Percentiles rank a stretch among this genome's conserved stretches.
Conservation (phyloP, 1,284 basidiomycete genomes). For the Sporisorium exsertum region DNA sequence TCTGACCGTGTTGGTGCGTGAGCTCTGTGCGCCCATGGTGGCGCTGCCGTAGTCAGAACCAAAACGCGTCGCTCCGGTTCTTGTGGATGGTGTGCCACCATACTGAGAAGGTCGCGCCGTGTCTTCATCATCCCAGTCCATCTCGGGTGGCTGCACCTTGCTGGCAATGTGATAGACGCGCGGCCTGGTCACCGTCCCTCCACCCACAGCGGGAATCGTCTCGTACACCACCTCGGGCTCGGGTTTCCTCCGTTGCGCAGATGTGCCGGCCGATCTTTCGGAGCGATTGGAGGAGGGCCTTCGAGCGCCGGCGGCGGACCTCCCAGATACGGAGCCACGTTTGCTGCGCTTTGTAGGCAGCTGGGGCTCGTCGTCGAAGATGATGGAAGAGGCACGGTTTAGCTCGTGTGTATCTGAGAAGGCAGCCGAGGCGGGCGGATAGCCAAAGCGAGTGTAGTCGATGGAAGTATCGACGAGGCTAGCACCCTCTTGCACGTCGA, state of each 20-base stretch:
- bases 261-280: conserved; percentile 14
- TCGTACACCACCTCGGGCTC: conserved; percentile 71
- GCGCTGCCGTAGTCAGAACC: conserved; percentile 50
- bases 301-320: conserved; percentile 7
- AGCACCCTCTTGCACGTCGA: conserved; percentile 32
- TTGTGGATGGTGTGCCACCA: conserved; percentile 38
- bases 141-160: conserved; percentile 71
- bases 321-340: conserved; percentile 22
- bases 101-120: conserved; percentile 49
- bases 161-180: conserved; percentile 80
- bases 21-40: conserved; percentile 46
- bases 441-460: conserved; percentile 58
- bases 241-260: conserved; percentile 17
- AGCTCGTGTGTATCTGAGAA: conserved; percentile 52
- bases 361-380: conserved; percentile 46
- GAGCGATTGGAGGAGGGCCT: conserved; percentile 27
- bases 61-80: conserved; percentile 44
- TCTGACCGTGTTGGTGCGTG: conserved; percentile 42
- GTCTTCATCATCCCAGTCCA: conserved; percentile 53
- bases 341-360: conserved; percentile 25
- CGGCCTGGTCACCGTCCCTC: conserved; percentile 80
- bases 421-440: conserved; percentile 56
- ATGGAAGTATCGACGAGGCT: conserved; percentile 32
- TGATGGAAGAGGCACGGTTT: conserved; percentile 51
- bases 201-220: conserved; percentile 81